These are phyloP conservation scores for Penicillium griseofulvum DNA, from an alignment of 2,329 filamentous ascomycete genomes.

Conservation along the genomic window DNA sequence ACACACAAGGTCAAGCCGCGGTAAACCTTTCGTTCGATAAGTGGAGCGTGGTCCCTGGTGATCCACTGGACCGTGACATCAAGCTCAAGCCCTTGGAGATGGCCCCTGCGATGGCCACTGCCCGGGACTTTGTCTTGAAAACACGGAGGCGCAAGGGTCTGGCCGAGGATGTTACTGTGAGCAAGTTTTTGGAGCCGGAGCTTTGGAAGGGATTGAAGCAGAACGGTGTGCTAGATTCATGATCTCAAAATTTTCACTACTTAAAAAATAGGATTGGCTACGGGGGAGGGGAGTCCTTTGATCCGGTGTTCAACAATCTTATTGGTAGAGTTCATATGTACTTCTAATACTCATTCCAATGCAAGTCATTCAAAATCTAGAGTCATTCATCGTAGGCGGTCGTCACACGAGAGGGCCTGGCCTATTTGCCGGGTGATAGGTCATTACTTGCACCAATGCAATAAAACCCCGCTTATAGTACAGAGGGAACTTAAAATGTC, in stretches of 20 bases:
- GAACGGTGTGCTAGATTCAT: conserved; percentile 76
- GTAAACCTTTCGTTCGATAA: conserved; percentile 91
- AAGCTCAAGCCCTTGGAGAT: conserved; percentile 81
- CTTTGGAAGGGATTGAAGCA: conserved; percentile 85
- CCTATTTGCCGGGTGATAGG: neutral
- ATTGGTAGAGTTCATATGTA: conserved; percentile 18
- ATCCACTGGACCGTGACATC: conserved; percentile 86
- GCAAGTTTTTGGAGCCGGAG: conserved; percentile 94
- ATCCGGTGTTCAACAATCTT: conserved; percentile 15
- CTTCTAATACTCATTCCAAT: conserved; percentile 21
- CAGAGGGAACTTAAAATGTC: neutral
- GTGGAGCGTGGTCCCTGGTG: conserved; percentile 93
- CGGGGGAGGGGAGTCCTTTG: neutral
- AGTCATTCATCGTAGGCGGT: conserved; percentile 4
- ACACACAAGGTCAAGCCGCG: conserved; percentile 89
- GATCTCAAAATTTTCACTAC: conserved; percentile 11
- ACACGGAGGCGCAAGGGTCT: conserved; percentile 89
- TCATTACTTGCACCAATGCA: neutral
- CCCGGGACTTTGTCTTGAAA: conserved; percentile 94
- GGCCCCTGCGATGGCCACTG: conserved; percentile 81
- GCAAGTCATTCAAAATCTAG: conserved; percentile 5
- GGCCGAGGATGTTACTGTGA: conserved; percentile 91
- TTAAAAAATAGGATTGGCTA: conserved; percentile 4
- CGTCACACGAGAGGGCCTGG: neutral
- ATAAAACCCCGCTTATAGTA: neutral